Evolutionary conservation across 2,329 filamentous ascomycete species (phyloP).

Genomic region (Fusarium lateritium): DNA sequence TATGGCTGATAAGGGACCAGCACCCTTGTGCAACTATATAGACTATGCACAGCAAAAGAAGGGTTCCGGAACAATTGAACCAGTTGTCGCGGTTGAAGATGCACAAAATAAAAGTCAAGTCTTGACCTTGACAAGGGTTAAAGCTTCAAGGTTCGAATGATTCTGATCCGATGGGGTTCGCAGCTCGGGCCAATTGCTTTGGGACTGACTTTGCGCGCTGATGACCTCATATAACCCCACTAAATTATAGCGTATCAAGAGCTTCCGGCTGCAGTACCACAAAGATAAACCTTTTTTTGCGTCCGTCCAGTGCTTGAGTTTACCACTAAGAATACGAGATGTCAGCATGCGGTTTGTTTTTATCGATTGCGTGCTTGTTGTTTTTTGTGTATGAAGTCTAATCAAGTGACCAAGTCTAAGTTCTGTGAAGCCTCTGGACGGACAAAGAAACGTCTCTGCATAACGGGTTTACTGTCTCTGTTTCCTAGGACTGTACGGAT

Average conservation of each 20-base stretch:
- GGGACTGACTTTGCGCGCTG: slow-evolving; percentile 28
- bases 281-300: neutral
- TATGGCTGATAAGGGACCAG: slow-evolving; percentile 17
- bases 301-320: neutral
- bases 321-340: slow-evolving; percentile 3
- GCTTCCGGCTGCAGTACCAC: slow-evolving; percentile 5
- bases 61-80: slow-evolving; percentile 3
- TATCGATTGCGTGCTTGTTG: neutral
- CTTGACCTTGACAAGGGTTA: slow-evolving; percentile 25
- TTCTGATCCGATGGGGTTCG: slow-evolving; percentile 38
- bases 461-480: neutral
- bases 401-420: neutral
- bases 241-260: slow-evolving; percentile 12
- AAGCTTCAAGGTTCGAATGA: slow-evolving; percentile 39
- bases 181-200: slow-evolving; percentile 45
- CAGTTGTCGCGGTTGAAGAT: slow-evolving; percentile 15
- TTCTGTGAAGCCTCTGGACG: neutral
- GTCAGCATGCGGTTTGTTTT: slow-evolving; percentile 14
- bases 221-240: slow-evolving; percentile 53
- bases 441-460: neutral
- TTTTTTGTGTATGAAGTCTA: neutral
- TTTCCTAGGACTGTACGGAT: neutral
- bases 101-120: slow-evolving; percentile 10
- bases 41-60: neutral
- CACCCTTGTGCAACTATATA: neutral